phyloP scores from a whole-genome alignment of 768 basidiomycete genomes.

The Termitomyces sp. region DNA sequence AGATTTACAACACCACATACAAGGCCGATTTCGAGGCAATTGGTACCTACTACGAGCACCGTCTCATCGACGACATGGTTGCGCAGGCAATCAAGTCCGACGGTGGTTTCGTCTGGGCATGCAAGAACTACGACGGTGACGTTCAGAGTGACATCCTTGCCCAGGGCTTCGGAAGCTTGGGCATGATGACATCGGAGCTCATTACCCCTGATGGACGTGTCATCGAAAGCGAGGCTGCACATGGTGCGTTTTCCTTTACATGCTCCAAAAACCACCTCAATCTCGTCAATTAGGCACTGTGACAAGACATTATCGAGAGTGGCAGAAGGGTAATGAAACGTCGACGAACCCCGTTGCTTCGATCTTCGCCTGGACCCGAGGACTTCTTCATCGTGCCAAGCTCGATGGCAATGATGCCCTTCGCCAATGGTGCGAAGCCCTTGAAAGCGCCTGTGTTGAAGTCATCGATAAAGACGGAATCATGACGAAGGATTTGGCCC shows the following conservation, averaged over 20 bases:
- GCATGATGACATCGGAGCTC: conserved; percentile 98
- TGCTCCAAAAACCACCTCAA: background rate
- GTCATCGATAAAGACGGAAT: conserved; percentile 85
- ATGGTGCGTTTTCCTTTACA: conserved; percentile 41
- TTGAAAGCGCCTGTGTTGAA: conserved; percentile 88
- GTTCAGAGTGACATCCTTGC: conserved; percentile 92
- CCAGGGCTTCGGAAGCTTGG: conserved; percentile 93
- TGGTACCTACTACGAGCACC: conserved; percentile 91
- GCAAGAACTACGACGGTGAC: conserved; percentile 81
- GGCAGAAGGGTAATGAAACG: conserved; percentile 96
- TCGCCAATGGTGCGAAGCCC: conserved; percentile 62
- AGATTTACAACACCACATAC: conserved; percentile 83
- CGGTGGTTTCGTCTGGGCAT: conserved; percentile 83
- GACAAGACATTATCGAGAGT: conserved; percentile 95
- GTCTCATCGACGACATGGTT: conserved; percentile 97
- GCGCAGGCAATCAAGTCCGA: conserved; percentile 96
- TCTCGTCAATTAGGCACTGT: conserved; percentile 53
- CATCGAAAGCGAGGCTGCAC: conserved; percentile 95
- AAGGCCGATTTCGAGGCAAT: conserved; percentile 60
- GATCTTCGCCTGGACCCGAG: conserved; percentile 98
- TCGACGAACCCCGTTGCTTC: conserved; percentile 98
- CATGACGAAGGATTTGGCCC: conserved; percentile 97
- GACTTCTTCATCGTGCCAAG: conserved; percentile 88
- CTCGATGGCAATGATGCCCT: conserved; percentile 80
- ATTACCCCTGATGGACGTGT: conserved; percentile 91